Evolutionary conservation across 2,329 filamentous ascomycete genomes (phyloP).

Genomic region (Talaromyces piceae): DNA sequence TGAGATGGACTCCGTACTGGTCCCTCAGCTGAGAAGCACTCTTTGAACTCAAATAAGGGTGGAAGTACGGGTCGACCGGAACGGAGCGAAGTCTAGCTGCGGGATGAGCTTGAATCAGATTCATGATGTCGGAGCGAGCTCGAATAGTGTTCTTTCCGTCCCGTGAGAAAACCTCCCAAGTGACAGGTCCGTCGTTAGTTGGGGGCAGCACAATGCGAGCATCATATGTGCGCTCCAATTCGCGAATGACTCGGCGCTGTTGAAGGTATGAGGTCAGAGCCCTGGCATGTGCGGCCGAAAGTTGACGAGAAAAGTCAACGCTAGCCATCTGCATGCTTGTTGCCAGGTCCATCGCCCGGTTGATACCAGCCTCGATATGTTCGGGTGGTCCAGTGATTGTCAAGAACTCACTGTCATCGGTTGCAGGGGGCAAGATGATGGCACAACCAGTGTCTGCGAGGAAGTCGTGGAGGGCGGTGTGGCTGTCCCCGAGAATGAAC

Average conservation of each 20-base stretch:
- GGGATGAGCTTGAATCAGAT: conserved; percentile 42
- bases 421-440: conserved; percentile 68
- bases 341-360: conserved; percentile 81
- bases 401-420: conserved; percentile 72
- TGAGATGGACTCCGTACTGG: conserved; percentile 41
- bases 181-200: conserved; percentile 57
- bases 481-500: conserved; percentile 84
- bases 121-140: conserved; percentile 43
- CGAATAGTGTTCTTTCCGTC: conserved; percentile 67
- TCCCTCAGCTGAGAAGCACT: conserved; percentile 31
- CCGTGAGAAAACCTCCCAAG: conserved; percentile 82
- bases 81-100: conserved; percentile 38
- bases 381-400: conserved; percentile 75
- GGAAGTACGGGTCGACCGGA: conserved; percentile 43
- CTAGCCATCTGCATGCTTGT: conserved; percentile 78
- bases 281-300: conserved; percentile 72
- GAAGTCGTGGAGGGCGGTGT: conserved; percentile 75
- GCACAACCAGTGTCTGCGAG: conserved; percentile 84
- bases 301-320: conserved; percentile 74
- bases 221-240: conserved; percentile 71
- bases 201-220: conserved; percentile 81
- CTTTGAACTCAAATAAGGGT: conserved; percentile 38
- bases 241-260: conserved; percentile 71
- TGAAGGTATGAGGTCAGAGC: conserved; percentile 83
- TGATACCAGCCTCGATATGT: conserved; percentile 65